Conservation (phyloP, 73 alveolate genomes). For the Blepharisma stoltei region DNA sequence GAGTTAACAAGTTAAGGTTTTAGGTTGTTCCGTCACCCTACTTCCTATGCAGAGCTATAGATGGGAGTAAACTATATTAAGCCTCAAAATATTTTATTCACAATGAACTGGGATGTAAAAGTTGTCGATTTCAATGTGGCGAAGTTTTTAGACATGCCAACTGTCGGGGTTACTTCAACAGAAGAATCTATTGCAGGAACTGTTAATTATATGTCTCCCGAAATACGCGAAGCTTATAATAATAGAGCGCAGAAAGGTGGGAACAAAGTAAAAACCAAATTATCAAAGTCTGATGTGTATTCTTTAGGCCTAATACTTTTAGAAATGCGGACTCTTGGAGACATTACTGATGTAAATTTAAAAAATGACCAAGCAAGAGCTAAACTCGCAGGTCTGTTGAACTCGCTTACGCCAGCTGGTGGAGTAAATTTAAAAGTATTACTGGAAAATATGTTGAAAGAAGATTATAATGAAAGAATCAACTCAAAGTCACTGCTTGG, state of each 20-base stretch:
- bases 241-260: background rate
- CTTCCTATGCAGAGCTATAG: too few relatives aligned
- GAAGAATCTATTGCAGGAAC: background rate
- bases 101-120: background rate
- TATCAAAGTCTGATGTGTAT: background rate
- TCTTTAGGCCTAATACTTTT: slow-evolving; percentile 3
- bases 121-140: background rate
- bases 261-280: background rate
- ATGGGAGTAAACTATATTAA: too few relatives aligned
- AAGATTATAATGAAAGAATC: too few relatives aligned
- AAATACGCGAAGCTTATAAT: background rate
- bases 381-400: too few relatives aligned
- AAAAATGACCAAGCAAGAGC: too few relatives aligned
- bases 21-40: too few relatives aligned
- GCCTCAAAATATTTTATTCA: background rate
- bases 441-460: too few relatives aligned
- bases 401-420: too few relatives aligned
- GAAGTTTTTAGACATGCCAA: background rate
- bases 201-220: background rate
- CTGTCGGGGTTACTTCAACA: background rate
- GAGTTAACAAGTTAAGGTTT: too few relatives aligned
- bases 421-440: too few relatives aligned
- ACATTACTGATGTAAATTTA: too few relatives aligned
- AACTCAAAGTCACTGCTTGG: too few relatives aligned
- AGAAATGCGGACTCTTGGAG: background rate